These are phyloP conservation scores for Nakazawaea wyomingensis DNA, from an alignment of 805 yeast genomes.

Conservation along the genomic window DNA sequence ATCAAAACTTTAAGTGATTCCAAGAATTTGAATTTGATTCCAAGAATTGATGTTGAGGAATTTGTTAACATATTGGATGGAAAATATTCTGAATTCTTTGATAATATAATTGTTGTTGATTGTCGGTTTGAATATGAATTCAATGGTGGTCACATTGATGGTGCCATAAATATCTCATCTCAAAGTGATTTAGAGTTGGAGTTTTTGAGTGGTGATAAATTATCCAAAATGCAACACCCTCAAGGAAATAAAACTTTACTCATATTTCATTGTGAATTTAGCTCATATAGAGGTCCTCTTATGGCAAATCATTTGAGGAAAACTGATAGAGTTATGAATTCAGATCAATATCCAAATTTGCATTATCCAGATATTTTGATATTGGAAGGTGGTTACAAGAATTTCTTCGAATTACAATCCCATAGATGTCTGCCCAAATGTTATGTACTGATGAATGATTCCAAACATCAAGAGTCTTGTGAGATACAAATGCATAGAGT, in stretches of 20 bases:
- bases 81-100: constrained; percentile 41
- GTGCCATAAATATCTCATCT: constrained; percentile 73
- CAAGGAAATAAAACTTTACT: constrained; percentile 40
- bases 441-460: constrained; percentile 83
- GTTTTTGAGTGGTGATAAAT: constrained; percentile 30
- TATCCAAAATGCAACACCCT: constrained; percentile 4
- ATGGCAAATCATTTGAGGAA: constrained; percentile 84
- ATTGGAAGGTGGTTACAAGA: constrained; percentile 86
- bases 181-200: constrained; percentile 61
- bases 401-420: constrained; percentile 58
- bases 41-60: constrained; percentile 58
- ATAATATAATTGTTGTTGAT: constrained; percentile 62
- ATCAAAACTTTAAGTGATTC: constrained; percentile 39
- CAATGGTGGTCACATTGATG: constrained; percentile 86
- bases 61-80: constrained; percentile 57
- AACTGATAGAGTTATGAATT: constrained; percentile 72
- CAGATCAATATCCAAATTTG: constrained; percentile 72
- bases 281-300: constrained; percentile 89
- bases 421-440: constrained; percentile 66
- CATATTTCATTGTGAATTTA: constrained; percentile 92
- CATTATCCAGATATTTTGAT: constrained; percentile 86
- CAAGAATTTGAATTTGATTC: constrained; percentile 66
- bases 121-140: constrained; percentile 92
- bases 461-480: constrained; percentile 40
- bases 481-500: constrained; percentile 37